Evolutionary conservation across 805 yeast genomes (phyloP), one percentile per base, ranked within the genome.

Genomic region (Starmerella davenportii): DNA sequence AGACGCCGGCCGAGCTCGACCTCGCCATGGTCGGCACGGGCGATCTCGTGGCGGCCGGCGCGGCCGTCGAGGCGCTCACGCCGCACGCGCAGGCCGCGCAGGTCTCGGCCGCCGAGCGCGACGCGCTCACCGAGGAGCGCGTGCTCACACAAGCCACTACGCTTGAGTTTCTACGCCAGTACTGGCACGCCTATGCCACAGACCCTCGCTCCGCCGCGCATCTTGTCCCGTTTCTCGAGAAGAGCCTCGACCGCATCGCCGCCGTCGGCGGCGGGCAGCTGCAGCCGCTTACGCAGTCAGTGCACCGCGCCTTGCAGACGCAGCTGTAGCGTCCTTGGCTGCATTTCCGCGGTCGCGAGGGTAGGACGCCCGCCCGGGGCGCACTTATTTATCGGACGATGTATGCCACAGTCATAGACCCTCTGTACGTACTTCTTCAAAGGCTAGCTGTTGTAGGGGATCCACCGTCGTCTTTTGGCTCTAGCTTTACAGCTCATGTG

Each of bases 91-190:
- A 21, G 8, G 19, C 31, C 9, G 19, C 18, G 7, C 13, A 13
- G 9, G 28, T 21, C 18, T 30, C 18, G 16, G 29, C 37, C 1
- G 42, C 28, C n/a, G 33, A 25, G 11, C 32, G 37, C 21, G 30
- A 28, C 23, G 7, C 21, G 17, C 35, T 43, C 2, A 24, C 38
- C 21, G 39, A 35, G 14, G 65, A 63, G n/a, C 40, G 79, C 28
- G 59, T 74, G 37, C 56, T 76, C 31, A 64, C 76, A 14, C 85
- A 79, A 52, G 70, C 76, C 1, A 76, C 90, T 0, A 72, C 85
- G 2, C 65, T 75, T 28, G 92, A 79, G 54, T 79, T 79, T 52
- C 56, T 79, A 30, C 69, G 72, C 41, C 92, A 79, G 53, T 79
- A 78, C 53, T 79, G 85, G 78, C 52, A 40, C 19, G 47, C 44